phyloP scores from a whole-genome alignment of 306 rosid genomes.

The Begonia loranthoides region DNA sequence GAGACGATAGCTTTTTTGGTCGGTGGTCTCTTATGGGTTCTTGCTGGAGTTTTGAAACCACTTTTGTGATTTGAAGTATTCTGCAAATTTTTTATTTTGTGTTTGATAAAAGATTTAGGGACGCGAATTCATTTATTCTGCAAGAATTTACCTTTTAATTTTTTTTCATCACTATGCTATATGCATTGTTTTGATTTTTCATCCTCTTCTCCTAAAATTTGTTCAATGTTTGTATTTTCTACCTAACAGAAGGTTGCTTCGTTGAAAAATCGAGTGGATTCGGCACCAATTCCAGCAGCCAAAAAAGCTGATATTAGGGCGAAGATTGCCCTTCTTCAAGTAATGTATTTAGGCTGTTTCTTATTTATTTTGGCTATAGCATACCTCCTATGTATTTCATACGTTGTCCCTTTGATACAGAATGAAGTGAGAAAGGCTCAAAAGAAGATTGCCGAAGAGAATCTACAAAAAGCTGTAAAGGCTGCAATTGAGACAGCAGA shows the following conservation, averaged over 20 bases:
- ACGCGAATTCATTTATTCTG: no score
- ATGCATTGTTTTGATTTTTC: no score
- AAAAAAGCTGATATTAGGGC: conserved; percentile 69
- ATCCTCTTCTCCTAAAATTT: no score
- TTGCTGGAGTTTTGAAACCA: no score
- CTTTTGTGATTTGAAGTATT: no score
- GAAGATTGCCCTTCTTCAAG: conserved; percentile 68
- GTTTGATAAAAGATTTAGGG: no score
- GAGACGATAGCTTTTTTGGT: no score
- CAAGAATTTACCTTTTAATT: no score
- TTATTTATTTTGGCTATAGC: background rate
- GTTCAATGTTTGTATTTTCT: background rate
- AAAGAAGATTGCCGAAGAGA: conserved; percentile 77
- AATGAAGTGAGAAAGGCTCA: conserved; percentile 73
- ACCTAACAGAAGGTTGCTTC: conserved; percentile 57
- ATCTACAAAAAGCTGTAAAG: conserved; percentile 60
- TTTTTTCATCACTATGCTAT: no score
- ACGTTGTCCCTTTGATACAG: conserved; percentile 15
- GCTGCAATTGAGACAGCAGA: conserved; percentile 59
- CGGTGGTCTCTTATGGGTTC: no score
- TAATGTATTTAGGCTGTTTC: conserved; percentile 8
- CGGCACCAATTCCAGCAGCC: conserved; percentile 74
- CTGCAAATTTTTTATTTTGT: no score
- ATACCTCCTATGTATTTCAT: conserved; percentile 2
- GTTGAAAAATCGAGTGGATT: conserved; percentile 63